These are phyloP conservation scores for Amniculicola lignicola DNA, from an alignment of 495 filamentous ascomycete species.

Conservation along the genomic window DNA sequence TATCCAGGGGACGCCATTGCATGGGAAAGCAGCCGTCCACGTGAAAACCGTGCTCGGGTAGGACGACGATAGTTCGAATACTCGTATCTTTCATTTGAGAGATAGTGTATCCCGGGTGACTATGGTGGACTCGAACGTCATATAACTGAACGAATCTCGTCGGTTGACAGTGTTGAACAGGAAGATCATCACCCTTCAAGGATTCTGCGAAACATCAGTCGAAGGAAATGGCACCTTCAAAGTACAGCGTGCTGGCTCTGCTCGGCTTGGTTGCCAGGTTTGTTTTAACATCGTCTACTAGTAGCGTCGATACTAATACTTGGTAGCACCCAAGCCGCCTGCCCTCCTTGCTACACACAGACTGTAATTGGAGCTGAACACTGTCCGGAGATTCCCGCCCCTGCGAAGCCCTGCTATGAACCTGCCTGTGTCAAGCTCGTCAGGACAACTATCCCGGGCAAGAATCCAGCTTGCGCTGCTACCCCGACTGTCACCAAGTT, in stretches of 20 bases:
- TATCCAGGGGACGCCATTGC: constrained; percentile 18
- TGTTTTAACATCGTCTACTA: too few species aligned
- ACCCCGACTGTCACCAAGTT: constrained; percentile 7
- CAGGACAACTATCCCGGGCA: constrained; percentile 7
- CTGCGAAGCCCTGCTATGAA: background rate
- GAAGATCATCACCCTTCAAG: background rate
- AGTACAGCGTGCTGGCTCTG: constrained; percentile 12
- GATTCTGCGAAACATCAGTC: too few species aligned
- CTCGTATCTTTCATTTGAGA: constrained; percentile 32
- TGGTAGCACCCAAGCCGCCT: too few species aligned
- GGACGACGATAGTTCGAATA: constrained; percentile 1
- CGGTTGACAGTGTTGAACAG: too few species aligned
- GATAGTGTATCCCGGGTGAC: constrained; percentile 26
- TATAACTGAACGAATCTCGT: constrained; percentile 19
- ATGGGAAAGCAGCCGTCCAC: constrained; percentile 9
- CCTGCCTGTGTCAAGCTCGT: background rate
- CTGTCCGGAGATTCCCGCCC: constrained; percentile 9
- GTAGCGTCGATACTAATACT: too few species aligned
- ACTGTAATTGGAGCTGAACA: background rate
- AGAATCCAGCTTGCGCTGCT: constrained; percentile 5
- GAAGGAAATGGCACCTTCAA: constrained; percentile 13
- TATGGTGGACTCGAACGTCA: constrained; percentile 23
- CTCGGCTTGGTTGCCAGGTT: constrained; percentile 21
- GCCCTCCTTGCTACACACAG: constrained; percentile 11
- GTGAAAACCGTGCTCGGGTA: constrained; percentile 17